These are phyloP conservation scores for Zostera marina DNA, from an alignment of 116 monocot species.

Conservation along the genomic window DNA sequence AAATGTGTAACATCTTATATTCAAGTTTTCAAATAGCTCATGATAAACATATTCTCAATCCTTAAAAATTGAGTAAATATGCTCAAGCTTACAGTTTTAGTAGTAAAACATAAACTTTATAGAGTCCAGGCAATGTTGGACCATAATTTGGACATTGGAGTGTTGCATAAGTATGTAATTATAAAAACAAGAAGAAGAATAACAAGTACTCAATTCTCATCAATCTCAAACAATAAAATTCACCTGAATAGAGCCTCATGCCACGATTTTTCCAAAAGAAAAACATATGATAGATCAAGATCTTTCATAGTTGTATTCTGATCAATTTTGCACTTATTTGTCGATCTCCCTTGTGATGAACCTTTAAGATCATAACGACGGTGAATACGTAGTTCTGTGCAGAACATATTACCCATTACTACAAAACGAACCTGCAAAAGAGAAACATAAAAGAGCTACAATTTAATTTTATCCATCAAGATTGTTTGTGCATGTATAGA, in stretches of 20 bases:
- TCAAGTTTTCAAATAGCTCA: too few species aligned
- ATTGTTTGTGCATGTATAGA: too few species aligned
- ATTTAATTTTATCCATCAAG: too few species aligned
- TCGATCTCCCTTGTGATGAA: constrained; percentile 71
- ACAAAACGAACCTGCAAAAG: constrained; percentile 72
- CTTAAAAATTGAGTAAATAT: too few species aligned
- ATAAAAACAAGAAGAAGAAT: not conserved
- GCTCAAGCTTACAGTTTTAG: too few species aligned
- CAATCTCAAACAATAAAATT: not conserved
- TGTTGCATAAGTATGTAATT: not conserved
- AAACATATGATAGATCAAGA: constrained; percentile 83
- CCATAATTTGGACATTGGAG: too few species aligned
- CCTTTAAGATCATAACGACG: constrained; percentile 89
- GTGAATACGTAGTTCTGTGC: constrained; percentile 78
- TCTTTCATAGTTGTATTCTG: constrained; percentile 80
- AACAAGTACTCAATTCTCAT: not conserved
- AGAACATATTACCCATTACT: constrained; percentile 99
- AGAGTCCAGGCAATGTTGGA: too few species aligned
- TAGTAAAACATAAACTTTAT: too few species aligned
- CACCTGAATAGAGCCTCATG: constrained; percentile 81
- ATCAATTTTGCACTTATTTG: constrained; percentile 45
- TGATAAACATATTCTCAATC: too few species aligned
- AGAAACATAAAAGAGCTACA: constrained; percentile 6
- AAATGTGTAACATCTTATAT: too few species aligned
- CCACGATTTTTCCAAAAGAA: constrained; percentile 87